A percentile compares a stretch with the other conserved stretches of the same genome.
Evolutionary conservation across 495 filamentous ascomycete genomes (phyloP).

Genomic region (Daldinia childiae): DNA sequence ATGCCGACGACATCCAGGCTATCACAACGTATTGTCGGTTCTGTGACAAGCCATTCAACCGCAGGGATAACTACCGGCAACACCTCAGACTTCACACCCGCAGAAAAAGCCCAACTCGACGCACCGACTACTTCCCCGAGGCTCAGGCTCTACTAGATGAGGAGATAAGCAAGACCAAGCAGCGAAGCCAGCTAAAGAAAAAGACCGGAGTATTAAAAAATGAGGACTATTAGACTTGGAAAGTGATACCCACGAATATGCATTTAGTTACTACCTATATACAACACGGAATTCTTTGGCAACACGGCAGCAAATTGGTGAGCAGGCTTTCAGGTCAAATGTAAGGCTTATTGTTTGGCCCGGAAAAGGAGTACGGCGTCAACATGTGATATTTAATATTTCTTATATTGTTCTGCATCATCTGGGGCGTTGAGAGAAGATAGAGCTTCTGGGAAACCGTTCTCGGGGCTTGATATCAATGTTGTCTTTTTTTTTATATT

Average conservation of each 20-base stretch:
- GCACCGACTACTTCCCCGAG: conserved; percentile 44
- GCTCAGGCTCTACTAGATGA: conserved; percentile 42
- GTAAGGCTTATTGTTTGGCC: not conserved
- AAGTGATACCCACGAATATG: conserved; percentile 13
- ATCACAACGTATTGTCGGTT: conserved; percentile 43
- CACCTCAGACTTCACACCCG: conserved; percentile 53
- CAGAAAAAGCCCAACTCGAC: conserved; percentile 38
- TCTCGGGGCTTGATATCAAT: conserved; percentile 1
- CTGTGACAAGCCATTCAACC: conserved; percentile 46
- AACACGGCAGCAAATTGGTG: conserved; percentile 3
- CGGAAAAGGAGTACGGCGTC: conserved; percentile 31
- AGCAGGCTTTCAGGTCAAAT: conserved; percentile 25
- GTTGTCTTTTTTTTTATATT: conserved; percentile 25
- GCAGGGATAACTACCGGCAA: conserved; percentile 49
- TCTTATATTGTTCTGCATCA: conserved; percentile 8
- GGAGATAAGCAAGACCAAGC: conserved; percentile 46
- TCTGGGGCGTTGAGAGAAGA: conserved; percentile 23
- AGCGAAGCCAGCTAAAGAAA: conserved; percentile 35
- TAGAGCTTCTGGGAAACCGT: conserved; percentile 2
- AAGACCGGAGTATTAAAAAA: conserved; percentile 19
- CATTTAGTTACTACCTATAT: conserved; percentile 7
- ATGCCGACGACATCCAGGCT: conserved; percentile 26
- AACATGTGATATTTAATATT: conserved; percentile 6
- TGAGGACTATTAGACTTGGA: conserved; percentile 20
- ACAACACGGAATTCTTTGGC: not conserved